Base-by-base conservation (phyloP, 352 stramenopile genomes). In the Pythium periplocum region DNA sequence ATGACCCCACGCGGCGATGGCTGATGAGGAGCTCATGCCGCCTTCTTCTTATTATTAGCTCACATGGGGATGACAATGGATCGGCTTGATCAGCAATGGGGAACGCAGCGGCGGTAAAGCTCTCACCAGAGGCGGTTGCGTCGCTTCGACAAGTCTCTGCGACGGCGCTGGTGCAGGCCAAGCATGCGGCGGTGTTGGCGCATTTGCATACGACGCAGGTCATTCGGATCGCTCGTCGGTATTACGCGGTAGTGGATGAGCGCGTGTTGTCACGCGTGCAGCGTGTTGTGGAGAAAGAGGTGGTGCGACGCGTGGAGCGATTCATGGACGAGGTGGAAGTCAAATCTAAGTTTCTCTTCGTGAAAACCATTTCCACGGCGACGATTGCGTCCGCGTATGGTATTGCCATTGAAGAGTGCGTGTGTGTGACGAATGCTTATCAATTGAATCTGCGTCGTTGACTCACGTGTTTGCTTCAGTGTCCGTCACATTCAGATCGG, bases 331-430 rank as follows among this genome's bases (percentile, higher is more conserved):
- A 81, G 31, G 67, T 75, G 2, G 76, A 90, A 40, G 72, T 82
- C 40, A 53, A 46, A 17, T 85, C 74, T 3, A 90, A 90, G 63
- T 33, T 76, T 1, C 68, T 70, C 53, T 85, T 87, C 33, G 74
- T 87, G 46, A 81, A 83, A 51, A 67, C 68, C 59, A 78, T 90
- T 38, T 85, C 72, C 12, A 87, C 59, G 30, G 80, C 70, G 9
- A 73, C 68, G 4, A 78, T 87, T 50, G 74, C 74, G 0, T 55
- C 70, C 37, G 76, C 74, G 2, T 86, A 83, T 45, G 46, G 63
- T 33, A 75, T 90, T 41, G 58, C 68, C 8, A 50, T 78, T 2
- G 52, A 66, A 38, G 73, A 90, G 76, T 86, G 51, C 51, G 75
- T 71, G 4, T 30, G 26, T 50, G 43, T 30, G 9, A 48, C 17